phyloP scores from a whole-genome alignment of 2,329 filamentous ascomycete species.

The Apiospora hydei region DNA sequence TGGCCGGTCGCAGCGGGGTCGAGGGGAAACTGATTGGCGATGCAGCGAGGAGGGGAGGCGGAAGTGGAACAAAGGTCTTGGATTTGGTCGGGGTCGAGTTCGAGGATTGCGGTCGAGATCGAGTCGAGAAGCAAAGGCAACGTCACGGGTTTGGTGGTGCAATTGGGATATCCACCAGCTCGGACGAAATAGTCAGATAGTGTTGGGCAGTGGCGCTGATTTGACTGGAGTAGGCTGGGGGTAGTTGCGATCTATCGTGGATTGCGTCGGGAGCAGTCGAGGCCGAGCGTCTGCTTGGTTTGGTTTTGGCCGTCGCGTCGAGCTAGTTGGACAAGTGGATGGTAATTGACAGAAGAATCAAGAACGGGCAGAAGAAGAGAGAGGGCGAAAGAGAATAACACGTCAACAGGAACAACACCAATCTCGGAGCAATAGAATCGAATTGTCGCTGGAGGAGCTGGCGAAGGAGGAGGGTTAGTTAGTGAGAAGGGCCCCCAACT shows the following conservation, averaged over 20 bases:
- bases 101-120: neutral
- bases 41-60: neutral
- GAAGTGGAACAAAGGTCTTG: neutral
- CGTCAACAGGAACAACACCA: neutral
- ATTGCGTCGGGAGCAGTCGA: neutral
- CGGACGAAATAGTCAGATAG: neutral
- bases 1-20: neutral
- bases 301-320: neutral
- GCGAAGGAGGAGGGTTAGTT: too few relatives aligned
- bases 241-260: slow-evolving; percentile 2
- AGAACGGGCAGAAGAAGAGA: neutral
- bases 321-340: neutral
- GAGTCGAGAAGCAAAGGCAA: neutral
- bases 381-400: neutral
- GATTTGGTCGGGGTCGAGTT: neutral
- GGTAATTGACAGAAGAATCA: too few relatives aligned
- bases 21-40: neutral
- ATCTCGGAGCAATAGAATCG: neutral
- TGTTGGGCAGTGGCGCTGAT: neutral
- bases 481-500: too few relatives aligned
- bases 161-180: neutral
- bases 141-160: neutral
- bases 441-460: neutral
- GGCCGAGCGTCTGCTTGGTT: slow-evolving; percentile 8
- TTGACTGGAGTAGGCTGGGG: slow-evolving; percentile 1